Percentiles rank a stretch among this genome's conserved stretches.
Conservation (phyloP, 129 eudicot species). For the Flaveria linearis region DNA sequence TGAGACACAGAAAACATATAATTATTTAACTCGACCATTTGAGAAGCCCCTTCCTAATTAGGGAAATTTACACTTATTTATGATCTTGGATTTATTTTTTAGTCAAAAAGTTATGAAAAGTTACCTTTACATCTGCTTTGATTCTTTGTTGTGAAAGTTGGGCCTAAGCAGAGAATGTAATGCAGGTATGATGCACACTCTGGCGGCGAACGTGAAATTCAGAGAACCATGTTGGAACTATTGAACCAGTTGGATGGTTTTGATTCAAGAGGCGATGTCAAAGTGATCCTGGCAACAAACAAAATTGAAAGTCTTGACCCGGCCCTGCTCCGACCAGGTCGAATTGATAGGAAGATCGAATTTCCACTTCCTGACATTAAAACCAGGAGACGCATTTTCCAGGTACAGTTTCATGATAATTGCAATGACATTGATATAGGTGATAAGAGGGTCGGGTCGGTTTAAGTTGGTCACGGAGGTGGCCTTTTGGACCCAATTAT, state of each 20-base stretch:
- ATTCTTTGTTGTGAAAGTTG: neutral
- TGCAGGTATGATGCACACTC: slow-evolving; percentile 95
- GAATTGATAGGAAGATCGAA: slow-evolving; percentile 91
- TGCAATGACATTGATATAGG: neutral
- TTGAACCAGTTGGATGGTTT: slow-evolving; percentile 97
- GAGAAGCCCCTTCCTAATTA: neutral
- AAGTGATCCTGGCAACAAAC: slow-evolving; percentile 93
- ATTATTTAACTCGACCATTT: neutral
- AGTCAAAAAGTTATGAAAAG: neutral
- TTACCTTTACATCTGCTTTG: neutral
- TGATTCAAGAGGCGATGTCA: slow-evolving; percentile 93
- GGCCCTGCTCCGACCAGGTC: slow-evolving; percentile 93
- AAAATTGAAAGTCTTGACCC: slow-evolving; percentile 95
- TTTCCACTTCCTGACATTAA: slow-evolving; percentile 96
- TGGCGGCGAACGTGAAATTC: slow-evolving; percentile 98
- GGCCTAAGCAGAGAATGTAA: neutral
- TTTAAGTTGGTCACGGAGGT: neutral
- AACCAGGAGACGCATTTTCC: slow-evolving; percentile 85
- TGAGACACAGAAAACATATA: neutral
- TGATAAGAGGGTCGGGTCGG: neutral
- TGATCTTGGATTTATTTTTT: neutral
- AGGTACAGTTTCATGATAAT: slow-evolving; percentile 36
- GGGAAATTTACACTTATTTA: neutral
- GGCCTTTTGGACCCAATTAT: neutral
- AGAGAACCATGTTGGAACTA: slow-evolving; percentile 93